Conservation (phyloP, 73 alveolate genomes). For the Symbiodinium natans region DNA sequence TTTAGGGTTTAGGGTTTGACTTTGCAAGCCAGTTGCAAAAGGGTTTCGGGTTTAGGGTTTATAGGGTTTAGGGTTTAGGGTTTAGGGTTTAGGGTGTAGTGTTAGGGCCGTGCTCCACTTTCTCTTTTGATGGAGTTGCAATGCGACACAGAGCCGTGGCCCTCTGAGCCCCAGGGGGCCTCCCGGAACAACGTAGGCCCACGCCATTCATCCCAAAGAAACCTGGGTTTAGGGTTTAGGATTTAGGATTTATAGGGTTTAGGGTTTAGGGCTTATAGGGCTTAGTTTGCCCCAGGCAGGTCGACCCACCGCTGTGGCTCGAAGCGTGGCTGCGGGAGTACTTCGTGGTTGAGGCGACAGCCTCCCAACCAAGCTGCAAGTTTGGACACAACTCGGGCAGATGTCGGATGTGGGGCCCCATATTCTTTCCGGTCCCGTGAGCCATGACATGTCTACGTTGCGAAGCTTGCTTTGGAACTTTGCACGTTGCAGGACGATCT, state of each 20-base stretch:
- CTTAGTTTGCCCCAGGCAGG: not conserved
- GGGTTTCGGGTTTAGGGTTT: not conserved
- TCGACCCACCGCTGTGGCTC: constrained; percentile 3
- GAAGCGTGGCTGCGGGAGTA: constrained; percentile 10
- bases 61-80: not conserved
- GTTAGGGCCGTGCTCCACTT: too few relatives aligned
- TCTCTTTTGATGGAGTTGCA: too few relatives aligned
- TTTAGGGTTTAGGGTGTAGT: too few relatives aligned
- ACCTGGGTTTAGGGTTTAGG: not conserved
- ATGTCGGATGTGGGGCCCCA: not conserved
- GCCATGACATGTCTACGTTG: not conserved
- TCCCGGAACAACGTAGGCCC: too few relatives aligned
- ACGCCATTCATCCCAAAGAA: too few relatives aligned
- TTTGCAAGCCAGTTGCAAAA: not conserved
- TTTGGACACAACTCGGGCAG: not conserved
- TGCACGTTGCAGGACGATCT: constrained; percentile 11
- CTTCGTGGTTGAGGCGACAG: not conserved
- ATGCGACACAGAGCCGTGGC: too few relatives aligned
- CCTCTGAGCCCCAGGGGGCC: too few relatives aligned
- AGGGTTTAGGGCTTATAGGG: not conserved
- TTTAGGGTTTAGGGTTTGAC: not conserved
- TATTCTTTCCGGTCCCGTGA: not conserved
- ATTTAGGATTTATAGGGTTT: not conserved
- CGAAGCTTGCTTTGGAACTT: not conserved
- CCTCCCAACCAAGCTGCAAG: not conserved